Conservation (phyloP, 2,329 filamentous ascomycete genomes). For the Epichloe brachyelytri region DNA sequence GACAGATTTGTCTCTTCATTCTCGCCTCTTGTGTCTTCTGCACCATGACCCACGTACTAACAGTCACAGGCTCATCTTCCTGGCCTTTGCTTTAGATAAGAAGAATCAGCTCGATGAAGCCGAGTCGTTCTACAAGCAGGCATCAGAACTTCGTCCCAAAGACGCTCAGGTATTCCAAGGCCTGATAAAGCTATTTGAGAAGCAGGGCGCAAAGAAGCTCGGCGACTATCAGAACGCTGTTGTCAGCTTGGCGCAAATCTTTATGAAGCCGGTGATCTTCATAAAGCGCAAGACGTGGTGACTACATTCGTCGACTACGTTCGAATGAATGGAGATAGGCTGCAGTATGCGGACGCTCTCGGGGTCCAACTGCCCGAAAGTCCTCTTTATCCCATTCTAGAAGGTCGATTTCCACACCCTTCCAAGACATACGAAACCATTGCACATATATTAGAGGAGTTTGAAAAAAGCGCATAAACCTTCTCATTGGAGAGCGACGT, state of each 20-base stretch:
- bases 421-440: constrained; percentile 70
- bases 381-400: constrained; percentile 67
- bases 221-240: constrained; percentile 63
- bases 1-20: neutral
- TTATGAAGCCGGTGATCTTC: constrained; percentile 49
- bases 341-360: constrained; percentile 65
- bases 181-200: constrained; percentile 73
- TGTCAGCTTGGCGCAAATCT: constrained; percentile 62
- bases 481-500: constrained; percentile 74
- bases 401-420: constrained; percentile 72
- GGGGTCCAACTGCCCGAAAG: constrained; percentile 67
- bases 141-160: constrained; percentile 55
- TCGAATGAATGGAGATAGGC: constrained; percentile 55
- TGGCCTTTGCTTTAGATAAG: constrained; percentile 76
- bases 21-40: no score
- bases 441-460: constrained; percentile 68
- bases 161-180: constrained; percentile 89
- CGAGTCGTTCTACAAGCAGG: constrained; percentile 62
- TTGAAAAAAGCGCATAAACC: constrained; percentile 87
- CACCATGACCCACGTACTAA: neutral
- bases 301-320: constrained; percentile 70
- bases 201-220: constrained; percentile 55
- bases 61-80: constrained; percentile 53
- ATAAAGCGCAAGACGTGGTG: constrained; percentile 53
- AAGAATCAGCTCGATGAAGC: constrained; percentile 57